phyloP scores from a whole-genome alignment of 768 basidiomycete species.

The Macrocybe gigantea region DNA sequence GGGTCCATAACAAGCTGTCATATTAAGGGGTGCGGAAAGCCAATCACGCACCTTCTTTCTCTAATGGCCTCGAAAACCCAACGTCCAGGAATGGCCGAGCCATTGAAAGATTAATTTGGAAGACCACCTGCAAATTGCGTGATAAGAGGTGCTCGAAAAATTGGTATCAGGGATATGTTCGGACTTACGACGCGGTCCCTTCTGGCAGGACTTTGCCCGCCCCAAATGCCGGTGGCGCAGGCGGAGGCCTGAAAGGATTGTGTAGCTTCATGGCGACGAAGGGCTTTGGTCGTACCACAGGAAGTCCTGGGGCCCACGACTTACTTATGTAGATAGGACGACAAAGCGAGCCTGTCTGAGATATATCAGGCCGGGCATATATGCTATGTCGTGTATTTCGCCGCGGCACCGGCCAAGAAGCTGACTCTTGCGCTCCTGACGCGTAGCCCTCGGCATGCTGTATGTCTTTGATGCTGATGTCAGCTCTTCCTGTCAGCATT shows the following conservation, averaged over 20 bases:
- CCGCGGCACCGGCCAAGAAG: too few relatives aligned
- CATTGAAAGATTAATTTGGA: constrained; percentile 47
- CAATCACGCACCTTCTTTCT: constrained; percentile 42
- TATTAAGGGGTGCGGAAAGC: neutral
- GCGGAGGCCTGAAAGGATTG: constrained; percentile 35
- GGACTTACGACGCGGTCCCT: constrained; percentile 27
- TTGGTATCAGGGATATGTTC: neutral
- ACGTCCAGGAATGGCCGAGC: constrained; percentile 49
- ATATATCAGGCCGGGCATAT: too few relatives aligned
- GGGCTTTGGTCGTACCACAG: neutral
- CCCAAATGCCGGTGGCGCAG: constrained; percentile 47
- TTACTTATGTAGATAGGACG: too few relatives aligned
- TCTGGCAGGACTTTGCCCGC: constrained; percentile 41
- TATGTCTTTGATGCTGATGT: too few relatives aligned
- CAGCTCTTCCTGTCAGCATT: too few relatives aligned
- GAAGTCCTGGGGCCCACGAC: too few relatives aligned
- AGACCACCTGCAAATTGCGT: constrained; percentile 25
- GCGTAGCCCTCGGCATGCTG: too few relatives aligned
- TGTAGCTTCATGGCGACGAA: constrained; percentile 15
- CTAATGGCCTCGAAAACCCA: constrained; percentile 51
- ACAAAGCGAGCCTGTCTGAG: too few relatives aligned
- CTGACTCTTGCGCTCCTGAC: too few relatives aligned
- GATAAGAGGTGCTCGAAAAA: neutral
- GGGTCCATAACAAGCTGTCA: neutral
- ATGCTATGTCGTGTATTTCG: too few relatives aligned